A percentile compares a stretch with the other conserved stretches of the same genome.
These are phyloP conservation scores for Fusarium sp. DNA, from an alignment of 2,329 filamentous ascomycete genomes.

Conservation along the genomic window DNA sequence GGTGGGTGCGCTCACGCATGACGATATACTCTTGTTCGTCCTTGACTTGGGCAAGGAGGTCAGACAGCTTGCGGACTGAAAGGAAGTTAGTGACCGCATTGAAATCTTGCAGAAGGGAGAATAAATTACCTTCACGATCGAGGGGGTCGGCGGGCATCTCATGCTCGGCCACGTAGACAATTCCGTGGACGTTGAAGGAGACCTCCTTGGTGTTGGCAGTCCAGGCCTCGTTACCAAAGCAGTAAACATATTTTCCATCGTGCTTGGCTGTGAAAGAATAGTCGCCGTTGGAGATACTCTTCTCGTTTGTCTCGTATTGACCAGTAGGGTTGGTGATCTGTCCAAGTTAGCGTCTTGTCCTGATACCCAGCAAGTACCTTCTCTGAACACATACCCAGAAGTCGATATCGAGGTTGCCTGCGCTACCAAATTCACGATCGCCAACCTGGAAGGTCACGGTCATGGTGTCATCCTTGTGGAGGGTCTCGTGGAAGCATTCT, in stretches of 20 bases:
- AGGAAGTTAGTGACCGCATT: conserved; percentile 1
- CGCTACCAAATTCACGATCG: conserved; percentile 93
- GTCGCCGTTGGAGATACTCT: conserved; percentile 87
- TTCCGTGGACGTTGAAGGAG: conserved; percentile 98
- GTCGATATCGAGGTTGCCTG: conserved; percentile 94
- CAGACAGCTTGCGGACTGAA: conserved; percentile 82
- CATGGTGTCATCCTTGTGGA: conserved; percentile 97
- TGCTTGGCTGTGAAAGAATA: conserved; percentile 87
- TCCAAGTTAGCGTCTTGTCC: conserved; percentile 28
- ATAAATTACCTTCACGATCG: conserved; percentile 81
- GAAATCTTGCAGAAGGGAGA: not conserved
- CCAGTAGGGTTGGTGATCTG: conserved; percentile 83
- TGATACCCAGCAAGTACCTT: not conserved
- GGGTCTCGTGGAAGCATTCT: conserved; percentile 96
- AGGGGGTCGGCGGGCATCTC: conserved; percentile 88
- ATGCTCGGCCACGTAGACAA: conserved; percentile 93
- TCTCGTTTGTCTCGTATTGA: conserved; percentile 82
- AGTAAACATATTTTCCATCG: conserved; percentile 94
- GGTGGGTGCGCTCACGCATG: conserved; percentile 92
- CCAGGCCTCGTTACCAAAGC: conserved; percentile 99
- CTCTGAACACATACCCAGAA: conserved; percentile 81
- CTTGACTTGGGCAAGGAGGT: conserved; percentile 91
- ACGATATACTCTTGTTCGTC: conserved; percentile 99
- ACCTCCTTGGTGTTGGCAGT: conserved; percentile 96
- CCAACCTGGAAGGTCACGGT: conserved; percentile 98